Percentiles rank a stretch among this genome's conserved stretches.
phyloP scores from a whole-genome alignment of 1,139 yeast genomes.

The Saccharomyces hybrid region DNA sequence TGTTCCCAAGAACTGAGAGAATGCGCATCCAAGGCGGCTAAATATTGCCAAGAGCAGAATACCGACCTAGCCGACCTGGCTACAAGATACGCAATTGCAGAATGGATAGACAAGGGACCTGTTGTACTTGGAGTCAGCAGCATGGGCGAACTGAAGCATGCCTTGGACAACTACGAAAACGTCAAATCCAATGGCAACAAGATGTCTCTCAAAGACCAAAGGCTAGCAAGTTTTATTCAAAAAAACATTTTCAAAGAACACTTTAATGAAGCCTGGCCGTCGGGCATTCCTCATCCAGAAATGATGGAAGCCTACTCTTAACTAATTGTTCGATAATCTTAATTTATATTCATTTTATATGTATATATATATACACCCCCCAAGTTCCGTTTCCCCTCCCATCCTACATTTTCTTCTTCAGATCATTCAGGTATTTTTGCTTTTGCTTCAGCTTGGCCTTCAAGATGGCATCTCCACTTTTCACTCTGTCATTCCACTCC shows the following conservation, averaged over 20 bases:
- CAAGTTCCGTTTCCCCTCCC: background rate
- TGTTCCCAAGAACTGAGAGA: slow-evolving; percentile 51
- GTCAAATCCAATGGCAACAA: slow-evolving; percentile 36
- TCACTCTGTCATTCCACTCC: slow-evolving; percentile 40
- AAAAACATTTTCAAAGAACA: slow-evolving; percentile 44
- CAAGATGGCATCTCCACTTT: background rate
- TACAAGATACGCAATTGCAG: slow-evolving; percentile 61
- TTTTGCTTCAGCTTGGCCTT: background rate
- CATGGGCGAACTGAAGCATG: slow-evolving; percentile 53
- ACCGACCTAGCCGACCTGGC: slow-evolving; percentile 77
- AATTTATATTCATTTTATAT: background rate
- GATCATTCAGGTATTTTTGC: background rate
- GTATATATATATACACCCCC: background rate
- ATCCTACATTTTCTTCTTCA: slow-evolving; percentile 2
- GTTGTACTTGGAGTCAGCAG: slow-evolving; percentile 72
- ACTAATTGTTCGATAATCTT: background rate
- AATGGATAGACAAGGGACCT: slow-evolving; percentile 48
- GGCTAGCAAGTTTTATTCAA: slow-evolving; percentile 41
- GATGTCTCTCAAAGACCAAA: slow-evolving; percentile 37
- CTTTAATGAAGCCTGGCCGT: slow-evolving; percentile 61
- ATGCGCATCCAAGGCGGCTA: slow-evolving; percentile 48
- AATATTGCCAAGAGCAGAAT: slow-evolving; percentile 33
- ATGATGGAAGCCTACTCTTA: background rate
- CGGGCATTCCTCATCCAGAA: slow-evolving; percentile 34
- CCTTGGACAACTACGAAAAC: slow-evolving; percentile 50